phyloP scores from a whole-genome alignment of 208 protist species.

The Phytomonas francai region DNA sequence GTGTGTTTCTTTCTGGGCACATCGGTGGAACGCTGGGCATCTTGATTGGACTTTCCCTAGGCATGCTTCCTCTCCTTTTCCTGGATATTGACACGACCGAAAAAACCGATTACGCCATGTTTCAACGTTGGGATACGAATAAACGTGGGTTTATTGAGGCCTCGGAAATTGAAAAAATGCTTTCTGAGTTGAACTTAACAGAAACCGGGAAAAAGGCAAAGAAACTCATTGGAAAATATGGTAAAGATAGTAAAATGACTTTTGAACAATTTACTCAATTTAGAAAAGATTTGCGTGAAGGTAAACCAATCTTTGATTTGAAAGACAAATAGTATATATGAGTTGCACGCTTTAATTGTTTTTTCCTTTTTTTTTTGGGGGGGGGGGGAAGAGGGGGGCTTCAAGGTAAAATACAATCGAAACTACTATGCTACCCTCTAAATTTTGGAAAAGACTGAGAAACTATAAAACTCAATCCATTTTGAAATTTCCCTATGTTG shows the following conservation, averaged over 20 bases:
- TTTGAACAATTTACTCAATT: constrained; percentile 74
- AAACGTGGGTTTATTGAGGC: constrained; percentile 68
- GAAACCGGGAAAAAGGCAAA: constrained; percentile 30
- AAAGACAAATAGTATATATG: not conserved
- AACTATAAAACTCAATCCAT: not conserved
- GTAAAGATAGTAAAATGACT: constrained; percentile 37
- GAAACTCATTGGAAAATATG: constrained; percentile 63
- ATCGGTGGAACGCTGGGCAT: constrained; percentile 86
- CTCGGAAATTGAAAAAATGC: constrained; percentile 46
- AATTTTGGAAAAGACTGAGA: not conserved
- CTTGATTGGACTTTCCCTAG: constrained; percentile 74
- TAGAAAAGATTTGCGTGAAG: constrained; percentile 57
- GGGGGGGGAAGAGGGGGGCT: not conserved
- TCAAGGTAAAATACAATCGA: not conserved
- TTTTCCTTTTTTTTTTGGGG: constrained; percentile 14
- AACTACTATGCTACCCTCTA: not conserved
- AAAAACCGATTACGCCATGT: constrained; percentile 74
- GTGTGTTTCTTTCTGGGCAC: constrained; percentile 84
- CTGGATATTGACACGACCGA: constrained; percentile 56
- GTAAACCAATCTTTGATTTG: constrained; percentile 58
- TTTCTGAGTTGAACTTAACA: constrained; percentile 46
- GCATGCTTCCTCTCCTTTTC: constrained; percentile 82
- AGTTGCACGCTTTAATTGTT: constrained; percentile 5
- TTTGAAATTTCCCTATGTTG: not conserved
- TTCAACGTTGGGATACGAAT: constrained; percentile 68